Conservation (phyloP, 1,284 basidiomycete genomes). For the Tilletia indica region DNA sequence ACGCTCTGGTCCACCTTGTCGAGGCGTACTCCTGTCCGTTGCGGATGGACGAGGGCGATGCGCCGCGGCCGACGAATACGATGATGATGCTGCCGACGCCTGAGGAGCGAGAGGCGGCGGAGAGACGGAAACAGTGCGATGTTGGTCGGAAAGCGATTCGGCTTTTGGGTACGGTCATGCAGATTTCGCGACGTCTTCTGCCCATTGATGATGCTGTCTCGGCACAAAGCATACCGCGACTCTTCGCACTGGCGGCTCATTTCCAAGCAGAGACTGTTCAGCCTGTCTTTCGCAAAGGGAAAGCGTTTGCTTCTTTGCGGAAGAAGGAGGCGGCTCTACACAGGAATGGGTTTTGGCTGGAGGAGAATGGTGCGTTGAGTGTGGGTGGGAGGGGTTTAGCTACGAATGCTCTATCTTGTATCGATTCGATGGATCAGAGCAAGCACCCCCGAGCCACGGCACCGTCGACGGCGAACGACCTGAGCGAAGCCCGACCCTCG, state of each 20-base stretch:
- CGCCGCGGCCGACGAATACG: neutral
- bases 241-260: slow-evolving; percentile 72
- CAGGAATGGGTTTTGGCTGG: too few species aligned
- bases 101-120: slow-evolving; percentile 32
- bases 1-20: slow-evolving; percentile 47
- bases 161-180: slow-evolving; percentile 85
- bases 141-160: slow-evolving; percentile 67
- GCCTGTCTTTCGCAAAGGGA: neutral
- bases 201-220: slow-evolving; percentile 77
- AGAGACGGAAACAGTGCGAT: slow-evolving; percentile 21
- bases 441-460: slow-evolving; percentile 21
- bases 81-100: slow-evolving; percentile 6
- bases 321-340: too few species aligned
- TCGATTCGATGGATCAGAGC: slow-evolving; percentile 85
- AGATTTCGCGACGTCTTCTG: slow-evolving; percentile 82
- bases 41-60: neutral
- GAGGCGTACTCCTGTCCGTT: slow-evolving; percentile 19
- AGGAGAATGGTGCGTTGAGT: neutral
- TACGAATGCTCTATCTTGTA: slow-evolving; percentile 77
- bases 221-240: slow-evolving; percentile 77
- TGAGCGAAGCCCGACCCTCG: slow-evolving; percentile 4
- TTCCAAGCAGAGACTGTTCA: neutral
- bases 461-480: neutral
- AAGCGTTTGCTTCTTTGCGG: neutral
- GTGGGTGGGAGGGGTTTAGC: slow-evolving; percentile 70